phyloP scores from a whole-genome alignment of 371 early-diverging fungal species.

The Fennellomyces sp. region DNA sequence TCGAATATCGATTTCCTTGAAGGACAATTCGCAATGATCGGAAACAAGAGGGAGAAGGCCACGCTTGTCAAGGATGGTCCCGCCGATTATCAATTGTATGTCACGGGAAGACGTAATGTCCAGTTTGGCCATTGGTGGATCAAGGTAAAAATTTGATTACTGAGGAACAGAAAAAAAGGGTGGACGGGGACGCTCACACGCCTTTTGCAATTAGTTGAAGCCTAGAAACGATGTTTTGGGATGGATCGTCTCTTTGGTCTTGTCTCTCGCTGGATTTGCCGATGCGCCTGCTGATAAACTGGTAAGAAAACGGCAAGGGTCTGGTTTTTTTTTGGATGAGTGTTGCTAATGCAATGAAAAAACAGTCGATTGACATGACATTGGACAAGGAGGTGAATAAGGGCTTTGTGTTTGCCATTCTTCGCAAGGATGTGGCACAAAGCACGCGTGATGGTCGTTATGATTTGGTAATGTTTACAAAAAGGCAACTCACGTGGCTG shows the following conservation, averaged over 20 bases:
- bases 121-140: conserved; percentile 72
- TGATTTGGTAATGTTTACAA: conserved; percentile 74
- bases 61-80: conserved; percentile 73
- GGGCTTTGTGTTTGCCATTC: conserved; percentile 70
- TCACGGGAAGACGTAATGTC: conserved; percentile 73
- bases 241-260: conserved; percentile 20
- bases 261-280: conserved; percentile 23
- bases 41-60: conserved; percentile 47
- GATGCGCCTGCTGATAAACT: conserved; percentile 34
- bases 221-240: conserved; percentile 48
- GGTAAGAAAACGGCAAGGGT: conserved; percentile 25
- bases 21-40: conserved; percentile 69
- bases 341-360: too few relatives aligned
- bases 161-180: background rate
- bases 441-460: conserved; percentile 59
- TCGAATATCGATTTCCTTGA: conserved; percentile 32
- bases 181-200: too few relatives aligned
- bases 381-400: conserved; percentile 51
- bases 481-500: background rate
- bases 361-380: conserved; percentile 23
- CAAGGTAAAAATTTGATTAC: conserved; percentile 31
- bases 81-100: conserved; percentile 70
- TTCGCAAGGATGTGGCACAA: conserved; percentile 54
- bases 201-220: conserved; percentile 43
- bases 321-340: too few relatives aligned